Conservation (phyloP, 2,329 filamentous ascomycete genomes). For the Fusarium verrucosum region DNA sequence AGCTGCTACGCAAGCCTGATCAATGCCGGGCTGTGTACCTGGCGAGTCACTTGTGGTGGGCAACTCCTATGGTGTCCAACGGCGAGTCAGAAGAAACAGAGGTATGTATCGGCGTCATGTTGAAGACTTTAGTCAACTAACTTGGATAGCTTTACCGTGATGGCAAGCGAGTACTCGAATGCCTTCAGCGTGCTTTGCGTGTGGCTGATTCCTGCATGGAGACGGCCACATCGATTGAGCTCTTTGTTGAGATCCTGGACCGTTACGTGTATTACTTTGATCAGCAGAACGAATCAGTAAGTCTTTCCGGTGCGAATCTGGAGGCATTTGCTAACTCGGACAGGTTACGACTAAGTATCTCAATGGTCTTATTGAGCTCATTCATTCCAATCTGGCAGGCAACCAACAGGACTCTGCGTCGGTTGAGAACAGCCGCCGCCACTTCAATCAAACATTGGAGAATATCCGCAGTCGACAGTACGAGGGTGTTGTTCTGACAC, state of each 20-base stretch:
- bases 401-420: slow-evolving; percentile 83
- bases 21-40: slow-evolving; percentile 97
- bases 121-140: slow-evolving; percentile 28
- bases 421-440: slow-evolving; percentile 88
- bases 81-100: slow-evolving; percentile 83
- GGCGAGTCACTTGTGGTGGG: slow-evolving; percentile 98
- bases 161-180: slow-evolving; percentile 95
- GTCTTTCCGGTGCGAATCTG: slow-evolving; percentile 34
- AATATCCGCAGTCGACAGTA: slow-evolving; percentile 93
- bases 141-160: slow-evolving; percentile 86
- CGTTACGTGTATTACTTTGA: slow-evolving; percentile 99
- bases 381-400: slow-evolving; percentile 92
- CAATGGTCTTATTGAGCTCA: slow-evolving; percentile 96
- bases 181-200: slow-evolving; percentile 90
- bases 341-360: slow-evolving; percentile 94
- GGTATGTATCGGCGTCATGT: slow-evolving; percentile 61
- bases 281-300: slow-evolving; percentile 93
- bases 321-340: slow-evolving; percentile 21
- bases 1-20: slow-evolving; percentile 95
- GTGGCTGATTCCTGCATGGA: slow-evolving; percentile 99
- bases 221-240: slow-evolving; percentile 92
- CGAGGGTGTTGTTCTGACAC: slow-evolving; percentile 84
- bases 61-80: slow-evolving; percentile 80
- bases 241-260: slow-evolving; percentile 98
- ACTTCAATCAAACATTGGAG: slow-evolving; percentile 94